These are phyloP conservation scores for Cutaneotrichosporon cyanovorans DNA, from an alignment of 1,284 basidiomycete genomes.

Conservation along the genomic window DNA sequence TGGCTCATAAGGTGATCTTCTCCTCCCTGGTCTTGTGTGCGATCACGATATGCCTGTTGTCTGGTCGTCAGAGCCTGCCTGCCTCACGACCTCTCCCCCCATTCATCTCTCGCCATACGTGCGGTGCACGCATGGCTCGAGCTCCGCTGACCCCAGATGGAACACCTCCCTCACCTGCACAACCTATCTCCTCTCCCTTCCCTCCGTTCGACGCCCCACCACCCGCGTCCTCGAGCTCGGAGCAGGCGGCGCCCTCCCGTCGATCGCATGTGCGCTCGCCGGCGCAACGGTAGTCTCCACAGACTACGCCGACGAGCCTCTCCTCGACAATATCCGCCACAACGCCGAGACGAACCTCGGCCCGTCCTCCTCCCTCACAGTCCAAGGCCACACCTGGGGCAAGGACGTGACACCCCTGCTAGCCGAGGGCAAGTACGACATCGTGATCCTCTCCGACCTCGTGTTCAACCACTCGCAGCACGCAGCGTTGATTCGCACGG, in stretches of 20 bases:
- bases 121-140: too few relatives aligned
- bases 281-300: constrained; percentile 66
- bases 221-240: constrained; percentile 75
- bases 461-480: constrained; percentile 57
- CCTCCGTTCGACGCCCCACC: constrained; percentile 33
- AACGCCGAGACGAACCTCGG: constrained; percentile 52
- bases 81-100: too few relatives aligned
- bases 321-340: constrained; percentile 68
- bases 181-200: constrained; percentile 56
- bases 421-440: constrained; percentile 53
- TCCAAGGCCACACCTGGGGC: constrained; percentile 86
- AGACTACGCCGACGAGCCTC: constrained; percentile 76
- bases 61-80: too few relatives aligned
- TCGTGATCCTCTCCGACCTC: constrained; percentile 85
- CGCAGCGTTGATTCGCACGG: constrained; percentile 69
- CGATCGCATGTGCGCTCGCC: constrained; percentile 62
- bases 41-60: too few relatives aligned
- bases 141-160: constrained; percentile 57
- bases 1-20: too few relatives aligned
- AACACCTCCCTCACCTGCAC: constrained; percentile 73
- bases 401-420: constrained; percentile 56
- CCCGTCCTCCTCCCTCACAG: not conserved
- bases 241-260: constrained; percentile 83
- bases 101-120: too few relatives aligned
- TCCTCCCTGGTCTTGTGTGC: too few relatives aligned